Base-by-base conservation (phyloP, 2,329 filamentous ascomycete genomes). In the Trichoderma sp. region DNA sequence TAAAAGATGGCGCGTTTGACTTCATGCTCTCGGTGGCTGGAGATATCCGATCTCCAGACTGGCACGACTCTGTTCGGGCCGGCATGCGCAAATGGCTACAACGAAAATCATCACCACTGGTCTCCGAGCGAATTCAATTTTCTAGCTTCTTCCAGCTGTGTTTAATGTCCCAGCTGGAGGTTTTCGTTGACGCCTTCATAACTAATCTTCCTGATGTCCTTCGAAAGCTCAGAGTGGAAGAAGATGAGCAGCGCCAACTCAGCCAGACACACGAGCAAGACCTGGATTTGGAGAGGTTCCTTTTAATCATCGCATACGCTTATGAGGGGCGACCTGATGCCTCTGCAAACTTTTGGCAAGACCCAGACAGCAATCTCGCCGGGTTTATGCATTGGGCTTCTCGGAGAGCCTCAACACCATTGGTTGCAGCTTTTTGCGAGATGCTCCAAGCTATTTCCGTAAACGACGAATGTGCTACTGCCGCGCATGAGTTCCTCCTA, bases 371-470 rank as follows among this genome's bases (percentile, higher is more conserved):
- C 75, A 97, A 97, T 72, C 83, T 99, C 35, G 92, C 94, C 70
- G 95, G 95, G 0, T 99, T 99, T 76, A 85, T 99, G 76, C 92
- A 97, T 71, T 99, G 95, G 95, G 92, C 94, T n/a, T 97, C 95
- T 4, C 90, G 93, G 72, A 87, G 95, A 73, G 93, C 97, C 69
- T 97, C 96, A 0, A 97, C 96, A 0, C 95, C 95, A n/a, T 86
- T 97, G 27, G 94, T 97, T 68, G 95, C 93, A 70, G 94, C 94
- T 13, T 99, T 98, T 73, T 99, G 95, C 78, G 94, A 98, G 76
- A 94, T 99, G 89, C 83, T 99, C 17, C 92, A 93, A 74, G 91
- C 94, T 1, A 90, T 99, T 57, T 92, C 95, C 0, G 89, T 90
- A 61, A 93, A 93, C 63, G 88, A 92, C 64, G 87, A 92, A 64